Conservation (phyloP, 108 stramenopile genomes). For the Cyclostephanos tholiformis region DNA sequence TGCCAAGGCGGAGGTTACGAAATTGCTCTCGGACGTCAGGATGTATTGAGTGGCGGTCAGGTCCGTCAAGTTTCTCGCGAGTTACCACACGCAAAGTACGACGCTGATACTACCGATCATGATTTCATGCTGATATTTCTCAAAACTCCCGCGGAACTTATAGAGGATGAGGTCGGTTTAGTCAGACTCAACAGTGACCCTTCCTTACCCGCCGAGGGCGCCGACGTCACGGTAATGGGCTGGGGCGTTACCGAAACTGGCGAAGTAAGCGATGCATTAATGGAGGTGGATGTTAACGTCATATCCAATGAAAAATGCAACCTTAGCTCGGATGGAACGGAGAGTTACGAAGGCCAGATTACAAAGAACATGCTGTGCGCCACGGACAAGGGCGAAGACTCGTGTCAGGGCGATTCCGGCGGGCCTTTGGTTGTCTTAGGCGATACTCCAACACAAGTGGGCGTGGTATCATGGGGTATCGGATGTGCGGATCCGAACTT, state of each 20-base stretch:
- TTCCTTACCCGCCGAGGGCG: slow-evolving; percentile 25
- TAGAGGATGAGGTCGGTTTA: slow-evolving; percentile 7
- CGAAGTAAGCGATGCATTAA: slow-evolving; percentile 10
- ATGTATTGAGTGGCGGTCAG: slow-evolving; percentile 19
- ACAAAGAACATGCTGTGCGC: slow-evolving; percentile 53
- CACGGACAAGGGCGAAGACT: slow-evolving; percentile 28
- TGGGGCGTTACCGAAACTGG: slow-evolving; percentile 41
- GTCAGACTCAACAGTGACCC: slow-evolving; percentile 46
- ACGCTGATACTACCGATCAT: slow-evolving; percentile 23
- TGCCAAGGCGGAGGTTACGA: slow-evolving; percentile 37
- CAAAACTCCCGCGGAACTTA: neutral
- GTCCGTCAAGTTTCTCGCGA: slow-evolving; percentile 6
- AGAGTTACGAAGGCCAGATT: slow-evolving; percentile 31
- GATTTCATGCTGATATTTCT: slow-evolving; percentile 29
- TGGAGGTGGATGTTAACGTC: slow-evolving; percentile 32
- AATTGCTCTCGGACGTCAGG: slow-evolving; percentile 25
- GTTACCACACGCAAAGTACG: slow-evolving; percentile 25
- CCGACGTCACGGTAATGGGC: slow-evolving; percentile 57
- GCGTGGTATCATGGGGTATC: slow-evolving; percentile 51
- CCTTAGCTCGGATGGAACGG: slow-evolving; percentile 20
- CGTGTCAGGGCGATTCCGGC: slow-evolving; percentile 23
- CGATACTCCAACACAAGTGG: slow-evolving; percentile 30
- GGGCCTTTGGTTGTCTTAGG: slow-evolving; percentile 5
- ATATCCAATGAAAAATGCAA: slow-evolving; percentile 48
- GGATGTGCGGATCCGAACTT: slow-evolving; percentile 43